These are phyloP conservation scores for Colletotrichum sansevieriae DNA, from an alignment of 2,329 filamentous ascomycete genomes.

Conservation along the genomic window DNA sequence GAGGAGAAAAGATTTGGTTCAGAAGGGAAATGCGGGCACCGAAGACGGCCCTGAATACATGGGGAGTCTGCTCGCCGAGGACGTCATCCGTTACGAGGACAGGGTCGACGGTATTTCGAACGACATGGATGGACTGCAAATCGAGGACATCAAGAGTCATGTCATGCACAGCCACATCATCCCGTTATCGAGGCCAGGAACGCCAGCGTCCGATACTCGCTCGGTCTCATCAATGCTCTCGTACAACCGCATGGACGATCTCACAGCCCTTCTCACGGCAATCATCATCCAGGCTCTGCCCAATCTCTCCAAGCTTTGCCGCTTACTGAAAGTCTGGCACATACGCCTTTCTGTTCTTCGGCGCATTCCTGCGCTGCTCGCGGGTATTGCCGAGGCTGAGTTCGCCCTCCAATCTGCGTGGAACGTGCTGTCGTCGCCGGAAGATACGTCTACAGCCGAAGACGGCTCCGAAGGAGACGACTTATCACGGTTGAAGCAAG, in stretches of 20 bases:
- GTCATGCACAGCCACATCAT: slow-evolving; percentile 85
- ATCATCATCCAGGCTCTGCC: slow-evolving; percentile 92
- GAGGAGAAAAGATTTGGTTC: slow-evolving; percentile 54
- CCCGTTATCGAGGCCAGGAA: slow-evolving; percentile 66
- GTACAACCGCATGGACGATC: slow-evolving; percentile 85
- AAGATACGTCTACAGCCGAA: slow-evolving; percentile 12
- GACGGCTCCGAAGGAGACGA: slow-evolving; percentile 13
- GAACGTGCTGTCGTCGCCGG: slow-evolving; percentile 65
- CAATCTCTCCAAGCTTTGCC: slow-evolving; percentile 79
- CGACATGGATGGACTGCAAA: slow-evolving; percentile 76
- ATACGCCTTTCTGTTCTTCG: slow-evolving; percentile 81
- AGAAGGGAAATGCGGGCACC: slow-evolving; percentile 45
- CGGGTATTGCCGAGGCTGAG: slow-evolving; percentile 75
- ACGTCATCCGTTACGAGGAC: slow-evolving; percentile 77
- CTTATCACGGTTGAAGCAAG: slow-evolving; percentile 52
- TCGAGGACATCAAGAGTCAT: slow-evolving; percentile 91
- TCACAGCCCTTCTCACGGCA: slow-evolving; percentile 90
- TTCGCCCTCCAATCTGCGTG: slow-evolving; percentile 75
- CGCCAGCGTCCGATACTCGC: slow-evolving; percentile 59
- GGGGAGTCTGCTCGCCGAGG: slow-evolving; percentile 76
- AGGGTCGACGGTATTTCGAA: slow-evolving; percentile 80
- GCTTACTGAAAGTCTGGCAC: slow-evolving; percentile 82
- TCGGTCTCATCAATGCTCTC: slow-evolving; percentile 58
- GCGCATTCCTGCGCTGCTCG: slow-evolving; percentile 77
- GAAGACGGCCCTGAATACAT: slow-evolving; percentile 63